phyloP scores from a whole-genome alignment of 352 stramenopile genomes.

The Globisporangium camurandrum region DNA sequence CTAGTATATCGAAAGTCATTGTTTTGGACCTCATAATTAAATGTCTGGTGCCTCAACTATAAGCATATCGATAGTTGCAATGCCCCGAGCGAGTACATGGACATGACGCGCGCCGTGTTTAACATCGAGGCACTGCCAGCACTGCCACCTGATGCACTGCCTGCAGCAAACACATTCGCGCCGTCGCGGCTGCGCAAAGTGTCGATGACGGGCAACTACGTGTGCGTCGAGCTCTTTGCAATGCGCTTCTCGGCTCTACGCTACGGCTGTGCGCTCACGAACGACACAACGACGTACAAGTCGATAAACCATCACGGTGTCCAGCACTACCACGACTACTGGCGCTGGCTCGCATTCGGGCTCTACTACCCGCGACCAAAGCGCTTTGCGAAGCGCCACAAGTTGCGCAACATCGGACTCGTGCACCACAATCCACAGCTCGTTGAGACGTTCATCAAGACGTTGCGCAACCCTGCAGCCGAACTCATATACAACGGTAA shows the following conservation, averaged over 20 bases:
- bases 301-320: neutral
- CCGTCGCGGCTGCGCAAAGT: neutral
- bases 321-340: neutral
- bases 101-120: too few relatives aligned
- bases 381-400: slow-evolving; percentile 3
- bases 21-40: too few relatives aligned
- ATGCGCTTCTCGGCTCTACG: neutral
- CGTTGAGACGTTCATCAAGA: neutral
- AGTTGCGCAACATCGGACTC: slow-evolving; percentile 2
- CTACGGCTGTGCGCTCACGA: slow-evolving; percentile 1
- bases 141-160: neutral
- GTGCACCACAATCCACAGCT: neutral
- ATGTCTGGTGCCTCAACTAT: too few relatives aligned
- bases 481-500: neutral
- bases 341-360: slow-evolving; percentile 13
- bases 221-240: neutral
- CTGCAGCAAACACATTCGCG: neutral
- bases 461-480: neutral
- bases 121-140: too few relatives aligned
- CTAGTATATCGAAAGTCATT: too few relatives aligned
- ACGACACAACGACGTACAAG: neutral
- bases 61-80: too few relatives aligned
- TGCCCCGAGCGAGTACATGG: too few relatives aligned
- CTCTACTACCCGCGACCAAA: slow-evolving; percentile 14
- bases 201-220: neutral